These are phyloP conservation scores for Blastocladiella britannica DNA, from an alignment of 192 early-diverging fungal species.

Conservation along the genomic window DNA sequence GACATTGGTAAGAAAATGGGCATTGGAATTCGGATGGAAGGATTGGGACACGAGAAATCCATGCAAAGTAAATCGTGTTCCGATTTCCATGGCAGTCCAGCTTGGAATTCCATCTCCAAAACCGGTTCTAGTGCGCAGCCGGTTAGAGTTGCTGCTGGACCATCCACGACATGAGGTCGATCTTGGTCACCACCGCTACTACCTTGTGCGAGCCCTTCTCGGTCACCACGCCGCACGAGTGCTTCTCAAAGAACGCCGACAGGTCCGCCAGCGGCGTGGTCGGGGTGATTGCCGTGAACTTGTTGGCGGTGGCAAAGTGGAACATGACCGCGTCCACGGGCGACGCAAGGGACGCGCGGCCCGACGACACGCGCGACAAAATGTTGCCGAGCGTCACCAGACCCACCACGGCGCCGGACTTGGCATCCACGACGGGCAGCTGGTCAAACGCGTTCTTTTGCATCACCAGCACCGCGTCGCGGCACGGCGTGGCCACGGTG, in stretches of 20 bases:
- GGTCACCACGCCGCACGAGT: slow-evolving; percentile 80
- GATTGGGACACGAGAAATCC: neutral
- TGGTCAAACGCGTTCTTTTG: slow-evolving; percentile 80
- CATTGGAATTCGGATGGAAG: too few relatives aligned
- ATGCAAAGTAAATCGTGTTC: neutral
- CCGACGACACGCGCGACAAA: slow-evolving; percentile 55
- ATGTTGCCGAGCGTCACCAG: slow-evolving; percentile 75
- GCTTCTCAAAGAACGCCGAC: slow-evolving; percentile 76
- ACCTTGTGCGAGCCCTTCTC: slow-evolving; percentile 39
- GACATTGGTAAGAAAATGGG: too few relatives aligned
- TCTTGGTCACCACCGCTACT: slow-evolving; percentile 75
- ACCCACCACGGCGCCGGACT: slow-evolving; percentile 41
- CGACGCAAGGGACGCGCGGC: slow-evolving; percentile 40
- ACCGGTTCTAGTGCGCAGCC: too few relatives aligned
- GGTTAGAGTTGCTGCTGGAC: slow-evolving; percentile 25
- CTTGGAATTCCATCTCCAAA: neutral
- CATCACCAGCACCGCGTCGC: slow-evolving; percentile 76
- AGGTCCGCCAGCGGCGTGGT: slow-evolving; percentile 67
- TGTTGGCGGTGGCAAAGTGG: slow-evolving; percentile 37
- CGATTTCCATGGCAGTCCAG: neutral
- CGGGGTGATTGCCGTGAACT: slow-evolving; percentile 68
- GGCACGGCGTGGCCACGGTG: slow-evolving; percentile 41
- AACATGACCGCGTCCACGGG: slow-evolving; percentile 60
- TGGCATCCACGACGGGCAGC: slow-evolving; percentile 59
- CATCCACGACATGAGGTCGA: slow-evolving; percentile 70